Conservation (phyloP, 2,329 filamentous ascomycete species). For the Pleomassaria siparia region DNA sequence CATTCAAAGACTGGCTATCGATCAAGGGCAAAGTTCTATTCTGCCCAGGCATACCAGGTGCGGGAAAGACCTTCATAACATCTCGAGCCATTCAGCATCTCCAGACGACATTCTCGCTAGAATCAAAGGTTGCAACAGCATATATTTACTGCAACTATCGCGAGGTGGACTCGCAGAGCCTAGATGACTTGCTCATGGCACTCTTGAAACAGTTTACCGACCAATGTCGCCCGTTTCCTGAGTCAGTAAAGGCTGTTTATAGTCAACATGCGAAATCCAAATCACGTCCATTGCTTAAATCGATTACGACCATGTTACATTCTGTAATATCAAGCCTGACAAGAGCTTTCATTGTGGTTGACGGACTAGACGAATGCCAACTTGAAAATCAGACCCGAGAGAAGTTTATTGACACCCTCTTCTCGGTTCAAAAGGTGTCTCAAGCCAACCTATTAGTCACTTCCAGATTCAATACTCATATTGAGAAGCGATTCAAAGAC, state of each 20-base stretch:
- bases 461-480: slow-evolving; percentile 1
- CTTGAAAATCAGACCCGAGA: not conserved
- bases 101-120: slow-evolving; percentile 12
- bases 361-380: slow-evolving; percentile 7
- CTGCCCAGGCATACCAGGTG: slow-evolving; percentile 27
- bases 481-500: not conserved
- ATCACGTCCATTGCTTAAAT: not conserved
- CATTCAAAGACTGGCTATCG: slow-evolving; percentile 13
- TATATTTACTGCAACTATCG: slow-evolving; percentile 52
- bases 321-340: not conserved
- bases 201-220: slow-evolving; percentile 1
- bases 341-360: slow-evolving; percentile 3
- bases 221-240: not conserved
- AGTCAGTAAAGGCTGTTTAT: not conserved
- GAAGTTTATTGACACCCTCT: not conserved
- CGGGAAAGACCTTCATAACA: slow-evolving; percentile 33
- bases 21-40: slow-evolving; percentile 16
- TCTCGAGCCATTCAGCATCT: slow-evolving; percentile 20
- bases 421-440: not conserved
- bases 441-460: slow-evolving; percentile 1
- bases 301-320: not conserved
- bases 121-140: slow-evolving; percentile 38
- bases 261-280: not conserved
- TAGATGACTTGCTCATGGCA: slow-evolving; percentile 5
- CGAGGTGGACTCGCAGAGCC: slow-evolving; percentile 39